A percentile compares a stretch with the other conserved stretches of the same genome.
Conservation (phyloP, 331 rosid genomes). For the Saraca asoca region DNA sequence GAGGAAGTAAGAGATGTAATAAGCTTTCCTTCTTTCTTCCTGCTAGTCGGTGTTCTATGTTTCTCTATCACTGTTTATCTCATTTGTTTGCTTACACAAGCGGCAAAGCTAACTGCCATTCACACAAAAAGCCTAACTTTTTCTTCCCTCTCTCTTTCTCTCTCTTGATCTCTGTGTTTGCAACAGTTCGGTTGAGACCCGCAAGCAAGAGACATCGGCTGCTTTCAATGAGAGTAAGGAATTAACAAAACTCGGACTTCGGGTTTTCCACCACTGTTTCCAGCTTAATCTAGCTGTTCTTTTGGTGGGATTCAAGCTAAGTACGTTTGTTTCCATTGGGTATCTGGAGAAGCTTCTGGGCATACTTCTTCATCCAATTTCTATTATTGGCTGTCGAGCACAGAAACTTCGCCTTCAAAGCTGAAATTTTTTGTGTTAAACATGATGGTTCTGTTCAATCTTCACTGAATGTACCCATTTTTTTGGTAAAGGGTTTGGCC, state of each 20-base stretch:
- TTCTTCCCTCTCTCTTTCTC: conserved; percentile 27
- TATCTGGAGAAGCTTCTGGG: background rate
- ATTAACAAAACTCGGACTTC: conserved; percentile 32
- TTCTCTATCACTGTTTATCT: conserved; percentile 29
- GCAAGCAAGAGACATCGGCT: conserved; percentile 68
- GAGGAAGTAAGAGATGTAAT: conserved; percentile 19
- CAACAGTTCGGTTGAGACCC: conserved; percentile 41
- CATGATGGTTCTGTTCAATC: conserved; percentile 20
- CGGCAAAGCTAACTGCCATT: conserved; percentile 63
- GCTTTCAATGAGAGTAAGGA: conserved; percentile 56
- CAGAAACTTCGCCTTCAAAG: conserved; percentile 28
- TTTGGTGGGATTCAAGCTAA: conserved; percentile 29
- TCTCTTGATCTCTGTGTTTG: conserved; percentile 24
- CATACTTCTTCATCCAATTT: conserved; percentile 30
- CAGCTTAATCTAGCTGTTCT: conserved; percentile 31
- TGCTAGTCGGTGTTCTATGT: conserved; percentile 32
- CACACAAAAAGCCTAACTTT: conserved; percentile 41
- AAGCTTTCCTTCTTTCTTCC: conserved; percentile 26
- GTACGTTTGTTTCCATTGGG: conserved; percentile 2
- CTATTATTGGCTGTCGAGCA: background rate
- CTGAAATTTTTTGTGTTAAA: conserved; percentile 6
- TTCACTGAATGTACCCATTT: conserved; percentile 34
- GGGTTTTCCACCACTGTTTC: conserved; percentile 40
- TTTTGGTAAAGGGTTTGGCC: conserved; percentile 47
- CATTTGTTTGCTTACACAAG: conserved; percentile 57